phyloP scores from a whole-genome alignment of 2,329 filamentous ascomycete genomes.

The Claviceps purpurea region DNA sequence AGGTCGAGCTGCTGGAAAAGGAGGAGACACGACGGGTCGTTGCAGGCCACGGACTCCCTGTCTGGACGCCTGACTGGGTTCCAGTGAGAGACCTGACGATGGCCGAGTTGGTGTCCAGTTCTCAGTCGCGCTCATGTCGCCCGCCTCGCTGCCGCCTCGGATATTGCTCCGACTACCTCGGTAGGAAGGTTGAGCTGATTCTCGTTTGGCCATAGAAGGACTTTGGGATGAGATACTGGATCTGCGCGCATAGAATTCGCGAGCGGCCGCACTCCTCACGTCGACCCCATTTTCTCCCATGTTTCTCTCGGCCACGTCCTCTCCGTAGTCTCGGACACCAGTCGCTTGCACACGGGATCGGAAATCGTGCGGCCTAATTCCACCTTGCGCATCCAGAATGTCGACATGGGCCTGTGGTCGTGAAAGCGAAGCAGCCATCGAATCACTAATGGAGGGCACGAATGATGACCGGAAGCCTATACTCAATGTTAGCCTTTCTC shows the following conservation, averaged over 20 bases:
- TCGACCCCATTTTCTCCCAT: slow-evolving; percentile 24
- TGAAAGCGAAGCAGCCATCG: neutral
- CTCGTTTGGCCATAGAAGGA: neutral
- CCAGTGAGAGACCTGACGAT: neutral
- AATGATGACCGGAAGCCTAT: neutral
- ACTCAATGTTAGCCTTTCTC: neutral
- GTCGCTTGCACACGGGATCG: slow-evolving; percentile 30
- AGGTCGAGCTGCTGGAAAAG: neutral
- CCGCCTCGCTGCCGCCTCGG: slow-evolving; percentile 1
- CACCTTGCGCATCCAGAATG: slow-evolving; percentile 17
- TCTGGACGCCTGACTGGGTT: slow-evolving; percentile 1
- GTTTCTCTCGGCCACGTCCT: slow-evolving; percentile 49
- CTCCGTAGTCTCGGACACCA: slow-evolving; percentile 39
- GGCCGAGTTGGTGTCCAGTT: neutral
- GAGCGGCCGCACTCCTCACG: slow-evolving; percentile 18
- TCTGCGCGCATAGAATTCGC: slow-evolving; percentile 17
- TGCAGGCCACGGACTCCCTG: neutral
- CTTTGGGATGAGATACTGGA: slow-evolving; percentile 1
- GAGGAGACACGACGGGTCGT: neutral
- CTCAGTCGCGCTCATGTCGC: neutral
- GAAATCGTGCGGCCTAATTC: slow-evolving; percentile 32
- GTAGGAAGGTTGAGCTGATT: neutral
- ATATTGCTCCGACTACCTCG: neutral
- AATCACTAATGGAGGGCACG: neutral
- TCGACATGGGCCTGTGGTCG: slow-evolving; percentile 2